Evolutionary conservation across 306 rosid genomes (phyloP).

Genomic region (Psophocarpus tetragonolobus): DNA sequence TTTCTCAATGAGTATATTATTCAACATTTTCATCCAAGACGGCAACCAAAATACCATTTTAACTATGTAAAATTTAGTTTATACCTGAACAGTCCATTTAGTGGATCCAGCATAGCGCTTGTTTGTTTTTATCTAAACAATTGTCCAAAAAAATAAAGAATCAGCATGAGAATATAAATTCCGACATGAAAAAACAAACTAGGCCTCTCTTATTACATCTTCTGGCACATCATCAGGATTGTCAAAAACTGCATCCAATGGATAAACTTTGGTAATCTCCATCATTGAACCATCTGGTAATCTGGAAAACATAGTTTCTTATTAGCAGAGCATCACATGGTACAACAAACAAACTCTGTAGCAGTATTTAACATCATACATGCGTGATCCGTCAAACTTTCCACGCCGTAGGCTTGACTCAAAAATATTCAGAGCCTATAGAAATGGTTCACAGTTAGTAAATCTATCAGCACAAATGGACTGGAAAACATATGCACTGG

Average conservation of each 20-base stretch:
- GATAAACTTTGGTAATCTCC: slow-evolving; percentile 91
- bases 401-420: slow-evolving; percentile 95
- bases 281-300: slow-evolving; percentile 90
- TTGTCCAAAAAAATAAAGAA: background rate
- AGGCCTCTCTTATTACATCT: slow-evolving; percentile 60
- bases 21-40: background rate
- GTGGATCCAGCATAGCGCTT: slow-evolving; percentile 94
- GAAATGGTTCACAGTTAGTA: slow-evolving; percentile 34
- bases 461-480: slow-evolving; percentile 19
- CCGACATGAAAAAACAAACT: background rate
- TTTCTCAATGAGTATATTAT: background rate
- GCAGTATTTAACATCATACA: slow-evolving; percentile 52
- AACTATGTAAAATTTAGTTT: slow-evolving; percentile 11
- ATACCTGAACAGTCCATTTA: slow-evolving; percentile 75
- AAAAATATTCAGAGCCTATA: slow-evolving; percentile 88
- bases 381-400: slow-evolving; percentile 85
- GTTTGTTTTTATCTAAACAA: slow-evolving; percentile 74
- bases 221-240: slow-evolving; percentile 91
- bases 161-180: slow-evolving; percentile 40
- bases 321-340: slow-evolving; percentile 28
- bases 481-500: background rate
- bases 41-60: slow-evolving; percentile 11
- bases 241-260: slow-evolving; percentile 96
- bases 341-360: slow-evolving; percentile 17
- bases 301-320: slow-evolving; percentile 49